Percentiles rank a stretch among this genome's conserved stretches.
Evolutionary conservation across 2,329 filamentous ascomycete genomes (phyloP).

Genomic region (Exophiala alcalophila): DNA sequence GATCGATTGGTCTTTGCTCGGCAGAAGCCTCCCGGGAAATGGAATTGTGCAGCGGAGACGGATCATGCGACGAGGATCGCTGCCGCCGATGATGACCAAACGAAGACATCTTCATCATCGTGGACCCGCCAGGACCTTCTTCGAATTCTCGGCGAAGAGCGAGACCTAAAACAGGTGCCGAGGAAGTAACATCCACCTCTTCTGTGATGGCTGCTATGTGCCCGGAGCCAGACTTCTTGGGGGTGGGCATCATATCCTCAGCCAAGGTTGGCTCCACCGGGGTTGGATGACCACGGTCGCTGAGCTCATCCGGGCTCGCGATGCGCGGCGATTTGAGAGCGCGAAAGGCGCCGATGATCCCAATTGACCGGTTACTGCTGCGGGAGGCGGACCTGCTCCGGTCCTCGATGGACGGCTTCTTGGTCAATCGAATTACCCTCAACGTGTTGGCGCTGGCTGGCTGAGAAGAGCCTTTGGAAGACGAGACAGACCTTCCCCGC

Average conservation of each 20-base stretch:
- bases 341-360: conserved; percentile 39
- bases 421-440: conserved; percentile 29
- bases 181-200: conserved; percentile 1
- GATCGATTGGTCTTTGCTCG: conserved; percentile 6
- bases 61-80: conserved; percentile 33
- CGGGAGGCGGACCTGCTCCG: conserved; percentile 38
- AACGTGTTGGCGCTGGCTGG: conserved; percentile 21
- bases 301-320: conserved; percentile 14
- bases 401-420: conserved; percentile 30
- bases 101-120: conserved; percentile 28
- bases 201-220: conserved; percentile 5
- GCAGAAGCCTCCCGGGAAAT: conserved; percentile 31
- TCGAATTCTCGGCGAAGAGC: conserved; percentile 25
- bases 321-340: conserved; percentile 32
- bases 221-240: conserved; percentile 8
- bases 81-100: conserved; percentile 41
- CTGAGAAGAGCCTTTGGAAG: conserved; percentile 27
- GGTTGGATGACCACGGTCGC: conserved; percentile 14
- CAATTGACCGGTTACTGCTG: conserved; percentile 33
- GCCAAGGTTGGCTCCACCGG: neutral
- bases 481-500: conserved; percentile 23
- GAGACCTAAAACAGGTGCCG: conserved; percentile 15
- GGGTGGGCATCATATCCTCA: conserved; percentile 3
- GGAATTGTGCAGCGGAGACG: conserved; percentile 31
- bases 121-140: conserved; percentile 5